Percentiles rank a stretch among this genome's conserved stretches.
Conservation (phyloP, 768 basidiomycete genomes). For the Kwoniella dejecticola region DNA sequence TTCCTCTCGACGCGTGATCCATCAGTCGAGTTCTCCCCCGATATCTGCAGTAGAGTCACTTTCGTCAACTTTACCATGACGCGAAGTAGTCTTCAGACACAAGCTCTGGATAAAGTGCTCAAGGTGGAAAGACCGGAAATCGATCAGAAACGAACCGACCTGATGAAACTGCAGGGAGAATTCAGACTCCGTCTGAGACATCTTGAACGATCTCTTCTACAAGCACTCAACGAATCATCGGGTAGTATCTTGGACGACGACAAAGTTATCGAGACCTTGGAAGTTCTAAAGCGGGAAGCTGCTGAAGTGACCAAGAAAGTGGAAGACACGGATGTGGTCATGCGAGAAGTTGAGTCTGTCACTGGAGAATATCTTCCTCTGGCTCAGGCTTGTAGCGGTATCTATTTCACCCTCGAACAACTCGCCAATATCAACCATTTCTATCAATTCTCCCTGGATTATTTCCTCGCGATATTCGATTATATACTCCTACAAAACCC, state of each 20-base stretch:
- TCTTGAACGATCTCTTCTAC: conserved; percentile 85
- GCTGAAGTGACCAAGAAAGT: conserved; percentile 94
- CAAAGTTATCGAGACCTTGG: conserved; percentile 87
- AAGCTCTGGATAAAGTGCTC: conserved; percentile 94
- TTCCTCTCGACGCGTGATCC: conserved; percentile 97
- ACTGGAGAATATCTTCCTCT: conserved; percentile 91
- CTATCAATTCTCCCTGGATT: conserved; percentile 95
- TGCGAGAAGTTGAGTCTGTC: conserved; percentile 94
- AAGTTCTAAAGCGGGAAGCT: conserved; percentile 92
- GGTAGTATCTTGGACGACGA: conserved; percentile 99
- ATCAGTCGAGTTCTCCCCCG: conserved; percentile 95
- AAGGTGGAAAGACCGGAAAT: conserved; percentile 97
- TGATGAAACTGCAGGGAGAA: conserved; percentile 98
- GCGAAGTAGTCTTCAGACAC: conserved; percentile 94
- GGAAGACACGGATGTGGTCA: conserved; percentile 91
- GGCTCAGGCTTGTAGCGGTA: conserved; percentile 91
- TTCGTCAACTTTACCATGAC: conserved; percentile 99
- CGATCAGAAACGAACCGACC: conserved; percentile 89
- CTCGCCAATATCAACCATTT: conserved; percentile 93
- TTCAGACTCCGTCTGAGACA: conserved; percentile 90
- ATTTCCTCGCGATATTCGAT: conserved; percentile 99
- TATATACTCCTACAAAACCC: conserved; percentile 90
- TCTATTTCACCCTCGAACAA: conserved; percentile 96
- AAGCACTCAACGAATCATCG: conserved; percentile 92
- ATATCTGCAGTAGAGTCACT: conserved; percentile 95